Conservation (phyloP, 2,329 filamentous ascomycete species). For the Elsinoe perseae region DNA sequence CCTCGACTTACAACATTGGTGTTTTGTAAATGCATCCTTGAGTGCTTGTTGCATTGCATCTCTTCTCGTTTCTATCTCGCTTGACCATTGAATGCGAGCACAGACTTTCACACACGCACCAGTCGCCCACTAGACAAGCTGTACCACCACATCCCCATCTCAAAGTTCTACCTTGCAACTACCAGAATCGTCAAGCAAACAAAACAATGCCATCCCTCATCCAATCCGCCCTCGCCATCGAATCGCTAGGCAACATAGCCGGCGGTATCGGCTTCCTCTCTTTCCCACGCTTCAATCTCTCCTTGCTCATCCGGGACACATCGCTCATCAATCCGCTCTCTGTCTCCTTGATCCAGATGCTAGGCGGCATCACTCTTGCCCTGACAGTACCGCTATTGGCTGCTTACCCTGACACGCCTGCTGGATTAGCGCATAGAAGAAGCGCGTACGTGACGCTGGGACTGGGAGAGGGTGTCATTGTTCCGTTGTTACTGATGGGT, state of each 20-base stretch:
- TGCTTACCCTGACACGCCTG: constrained; percentile 23
- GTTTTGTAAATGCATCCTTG: too few relatives aligned
- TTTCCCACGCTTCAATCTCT: constrained; percentile 22
- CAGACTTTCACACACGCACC: too few relatives aligned
- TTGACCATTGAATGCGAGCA: too few relatives aligned
- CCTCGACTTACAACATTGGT: background rate
- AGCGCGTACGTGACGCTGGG: constrained; percentile 24
- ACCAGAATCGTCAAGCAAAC: background rate
- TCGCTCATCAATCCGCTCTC: constrained; percentile 23
- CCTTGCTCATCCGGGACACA: constrained; percentile 20
- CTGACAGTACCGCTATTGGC: constrained; percentile 25
- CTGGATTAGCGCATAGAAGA: constrained; percentile 20
- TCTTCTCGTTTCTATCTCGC: too few relatives aligned
- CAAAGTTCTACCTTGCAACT: background rate
- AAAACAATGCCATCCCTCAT: constrained; percentile 22
- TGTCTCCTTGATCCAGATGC: constrained; percentile 22
- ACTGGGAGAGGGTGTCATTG: constrained; percentile 22
- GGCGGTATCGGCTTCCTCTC: constrained; percentile 21
- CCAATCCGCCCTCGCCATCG: constrained; percentile 24
- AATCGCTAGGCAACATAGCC: constrained; percentile 23
- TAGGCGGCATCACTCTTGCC: constrained; percentile 22
- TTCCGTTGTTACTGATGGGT: constrained; percentile 22
- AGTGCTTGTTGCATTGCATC: too few relatives aligned
- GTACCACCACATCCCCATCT: background rate
- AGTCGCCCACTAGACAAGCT: background rate